Evolutionary conservation across 805 yeast genomes (phyloP), one percentile per base, ranked within the genome.

Genomic region (Metschnikowia noctiluminum): DNA sequence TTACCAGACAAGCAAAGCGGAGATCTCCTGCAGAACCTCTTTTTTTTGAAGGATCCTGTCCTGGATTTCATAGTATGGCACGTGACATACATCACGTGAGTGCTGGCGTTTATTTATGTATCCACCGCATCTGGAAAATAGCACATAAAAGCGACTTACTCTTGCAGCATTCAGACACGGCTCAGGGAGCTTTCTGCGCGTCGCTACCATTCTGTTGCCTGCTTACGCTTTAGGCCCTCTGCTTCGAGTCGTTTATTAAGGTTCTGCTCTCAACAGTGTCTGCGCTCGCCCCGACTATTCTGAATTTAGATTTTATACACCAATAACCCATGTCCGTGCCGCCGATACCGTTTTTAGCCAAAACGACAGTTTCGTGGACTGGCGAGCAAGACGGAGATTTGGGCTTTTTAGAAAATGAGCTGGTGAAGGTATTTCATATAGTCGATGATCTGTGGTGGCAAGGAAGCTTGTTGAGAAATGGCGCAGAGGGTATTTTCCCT

Each of bases 361-460:
- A 80, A 61, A 94, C 99, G 9, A 79, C 79, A 36, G 92, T 87
- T 62, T 89, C 96, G 26, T 91, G 97, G 97, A 84, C 97, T 16
- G 98, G 97, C 13, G 90, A 89, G 60, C 82, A 87, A 59, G 87
- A 84, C 47, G 86, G 87, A 40, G 97, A 94, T 62, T 74, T 94
- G 38, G 98, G 98, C 0, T 94, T 94, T 63, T 78, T 91, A 16
- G 98, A 94, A 68, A 96, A 95, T 43, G 98, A 94, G 62, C 71
- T 88, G 43, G 88, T 94, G 57, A 96, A 89, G 53, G 96, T 94
- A 5, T 78, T 83, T 45, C 76, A 82, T 50, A 70, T 81, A 10
- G 88, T 92, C 4, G 96, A 94, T 62, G 96, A 96, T 15, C 84
- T 84, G 59, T 89, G 96, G 95, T 90, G 92, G 86, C 87, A 82